Base-by-base conservation (phyloP, 2,329 filamentous ascomycete species). In the Cordyceps tenuipes region DNA sequence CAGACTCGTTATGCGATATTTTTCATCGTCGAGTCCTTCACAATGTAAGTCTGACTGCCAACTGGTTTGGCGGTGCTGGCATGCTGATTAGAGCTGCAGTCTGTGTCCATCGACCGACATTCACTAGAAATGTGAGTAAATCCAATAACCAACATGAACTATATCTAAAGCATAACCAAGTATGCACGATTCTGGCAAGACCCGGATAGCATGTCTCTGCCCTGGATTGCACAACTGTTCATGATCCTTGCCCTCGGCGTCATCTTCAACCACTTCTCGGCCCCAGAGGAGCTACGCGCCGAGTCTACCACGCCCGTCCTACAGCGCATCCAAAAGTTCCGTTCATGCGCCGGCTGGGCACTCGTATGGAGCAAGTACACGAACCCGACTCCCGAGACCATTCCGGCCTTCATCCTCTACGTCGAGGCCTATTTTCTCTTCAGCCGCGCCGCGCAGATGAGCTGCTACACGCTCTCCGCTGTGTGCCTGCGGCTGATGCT, bases 401-500 rank as follows among this genome's bases (percentile, higher is more conserved):
- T 83, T 31, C 78, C 79, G 52, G 77, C 80, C 2, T 75, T 83
- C 50, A 62, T 82, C 13, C 69, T 83, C 29, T 82, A 81, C 61
- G 70, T 78, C 19, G 82, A 84, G 68, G 74, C 75, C 0, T 77
- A 82, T 62, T 84, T 84, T 64, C 63, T 83, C 17, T 70, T 79
- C 51, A 80, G 77, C 67, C 76, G 77, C 23, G 73, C 75, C 12
- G 76, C 76, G 39, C 80, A 82, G 68, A 79, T 80, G 68, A 78
- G 78, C 64, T 80, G 78, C 66, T 85, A 82, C 66, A 67, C 84
- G 34, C 69, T 84, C 10, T 76, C 76, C 0, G 76, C 77, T 3
- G 75, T 80, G 12, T 72, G 76, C 31, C 72, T 84, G 46, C 79
- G 82, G 6, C 69, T 84, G 2, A 81, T 83, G 73, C 70, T 85